Conservation (phyloP, 2,329 filamentous ascomycete genomes). For the Calonectria leucothoes region DNA sequence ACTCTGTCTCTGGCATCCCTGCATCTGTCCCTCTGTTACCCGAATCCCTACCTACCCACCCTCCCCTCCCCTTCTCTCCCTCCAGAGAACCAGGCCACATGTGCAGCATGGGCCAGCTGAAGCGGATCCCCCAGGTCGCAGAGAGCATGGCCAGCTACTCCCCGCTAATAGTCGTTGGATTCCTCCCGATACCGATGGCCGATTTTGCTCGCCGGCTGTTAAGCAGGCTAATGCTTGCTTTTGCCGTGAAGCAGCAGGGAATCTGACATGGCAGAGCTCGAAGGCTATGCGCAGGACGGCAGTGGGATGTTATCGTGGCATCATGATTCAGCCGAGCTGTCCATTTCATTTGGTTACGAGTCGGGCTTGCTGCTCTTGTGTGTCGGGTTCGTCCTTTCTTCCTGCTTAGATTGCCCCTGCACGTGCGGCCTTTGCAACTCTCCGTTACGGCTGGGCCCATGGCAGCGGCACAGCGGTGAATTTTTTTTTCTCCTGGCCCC, state of each 20-base stretch:
- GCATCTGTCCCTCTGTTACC: background rate
- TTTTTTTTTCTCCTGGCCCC: background rate
- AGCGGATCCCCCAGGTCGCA: constrained; percentile 10
- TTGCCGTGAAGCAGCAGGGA: background rate
- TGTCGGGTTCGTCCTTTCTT: background rate
- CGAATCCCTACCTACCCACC: background rate
- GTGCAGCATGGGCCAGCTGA: background rate
- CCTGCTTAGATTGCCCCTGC: background rate
- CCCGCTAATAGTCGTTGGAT: constrained; percentile 5
- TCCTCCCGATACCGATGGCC: constrained; percentile 24
- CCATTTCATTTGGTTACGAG: background rate
- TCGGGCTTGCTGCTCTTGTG: background rate
- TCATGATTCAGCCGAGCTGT: background rate
- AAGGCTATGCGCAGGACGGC: background rate
- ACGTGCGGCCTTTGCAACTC: background rate
- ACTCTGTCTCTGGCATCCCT: constrained; percentile 1
- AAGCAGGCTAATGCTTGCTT: constrained; percentile 5
- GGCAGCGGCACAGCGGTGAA: background rate
- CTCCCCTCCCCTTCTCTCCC: background rate
- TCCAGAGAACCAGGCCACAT: background rate
- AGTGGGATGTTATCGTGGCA: background rate
- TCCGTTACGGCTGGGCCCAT: background rate
- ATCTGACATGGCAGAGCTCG: constrained; percentile 3
- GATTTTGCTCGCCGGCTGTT: constrained; percentile 12
- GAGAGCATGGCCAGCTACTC: background rate